Base-by-base conservation (phyloP, 108 stramenopile species). In the Nannochloropsis granulata region DNA sequence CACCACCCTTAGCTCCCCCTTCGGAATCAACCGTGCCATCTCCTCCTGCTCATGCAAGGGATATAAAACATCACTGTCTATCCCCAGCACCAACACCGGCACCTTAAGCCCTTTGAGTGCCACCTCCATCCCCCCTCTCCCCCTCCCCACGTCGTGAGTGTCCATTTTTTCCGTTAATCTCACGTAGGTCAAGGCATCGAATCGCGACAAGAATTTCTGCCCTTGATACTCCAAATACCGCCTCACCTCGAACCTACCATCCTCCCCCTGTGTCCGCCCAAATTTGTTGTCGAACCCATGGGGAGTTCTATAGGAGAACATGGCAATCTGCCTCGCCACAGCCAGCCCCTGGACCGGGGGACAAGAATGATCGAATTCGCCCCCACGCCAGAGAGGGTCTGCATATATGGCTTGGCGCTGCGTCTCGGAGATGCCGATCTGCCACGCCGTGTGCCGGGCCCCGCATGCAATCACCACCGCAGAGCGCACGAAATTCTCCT, bases 341-440 rank as follows among this genome's bases (percentile, higher is more conserved):
- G 93, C 91, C 19, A 97, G 89, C 45, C 96, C 96, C 25, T 83
- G 84, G 34, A 79, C 44, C 25, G 93, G 93, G 78, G 92, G 93
- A 81, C 93, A 92, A n/a, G 93, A 88, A 0, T 91, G 84, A 44
- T 92, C 86, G 78, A 92, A 92, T 26, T 85, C 56, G 43, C 94
- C 92, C 25, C 87, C 87, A 25, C 90, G 82, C 95, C 95, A 97
- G 45, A 93, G 87, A 9, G 94, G 94, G 91, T 97, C 96, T n/a
- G 93, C 92, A 85, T 95, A 95, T 46, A 97, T 95, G 11, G 95
- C 95, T 87, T 97, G 95, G 19, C 96, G 94, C 83, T 96, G 96
- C 14, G 93, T 90, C 87, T 96, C 96, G 45, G 92, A 92, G 26
- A 96, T 93, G 8, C 93, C 86, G 90, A 97, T 97, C 86, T 97